Percentiles rank a stretch among this genome's conserved stretches.
Conservation (phyloP, 2,329 filamentous ascomycete genomes). For the Cladosporium sp. region DNA sequence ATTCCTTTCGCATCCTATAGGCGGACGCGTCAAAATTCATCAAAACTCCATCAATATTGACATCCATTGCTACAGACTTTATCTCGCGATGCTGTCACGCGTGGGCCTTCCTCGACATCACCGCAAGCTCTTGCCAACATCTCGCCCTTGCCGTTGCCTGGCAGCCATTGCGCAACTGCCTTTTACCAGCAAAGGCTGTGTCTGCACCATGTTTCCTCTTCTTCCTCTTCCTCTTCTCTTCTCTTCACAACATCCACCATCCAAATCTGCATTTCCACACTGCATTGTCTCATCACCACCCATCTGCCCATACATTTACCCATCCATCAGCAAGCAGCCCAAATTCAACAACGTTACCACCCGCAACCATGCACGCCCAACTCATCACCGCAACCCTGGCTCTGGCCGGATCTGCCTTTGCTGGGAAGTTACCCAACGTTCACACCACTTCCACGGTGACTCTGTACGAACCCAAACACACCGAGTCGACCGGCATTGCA, state of each 20-base stretch:
- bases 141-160: background rate
- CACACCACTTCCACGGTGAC: background rate
- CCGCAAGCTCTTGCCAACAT: background rate
- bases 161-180: background rate
- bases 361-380: conserved; percentile 5
- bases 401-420: conserved; percentile 7
- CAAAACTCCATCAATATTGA: background rate
- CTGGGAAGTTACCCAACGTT: background rate
- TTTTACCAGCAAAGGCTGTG: background rate
- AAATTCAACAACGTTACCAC: background rate
- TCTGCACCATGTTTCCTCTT: background rate
- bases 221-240: background rate
- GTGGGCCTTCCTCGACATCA: background rate
- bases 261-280: background rate
- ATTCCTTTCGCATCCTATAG: background rate
- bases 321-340: background rate
- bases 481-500: background rate
- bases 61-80: background rate
- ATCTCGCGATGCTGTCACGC: background rate
- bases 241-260: conserved; percentile 4
- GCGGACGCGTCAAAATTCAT: background rate
- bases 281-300: background rate
- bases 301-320: background rate
- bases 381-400: background rate
- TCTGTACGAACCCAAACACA: background rate